Evolutionary conservation across 2,329 filamentous ascomycete species (phyloP).

Genomic region (Cladorrhinum sp.): DNA sequence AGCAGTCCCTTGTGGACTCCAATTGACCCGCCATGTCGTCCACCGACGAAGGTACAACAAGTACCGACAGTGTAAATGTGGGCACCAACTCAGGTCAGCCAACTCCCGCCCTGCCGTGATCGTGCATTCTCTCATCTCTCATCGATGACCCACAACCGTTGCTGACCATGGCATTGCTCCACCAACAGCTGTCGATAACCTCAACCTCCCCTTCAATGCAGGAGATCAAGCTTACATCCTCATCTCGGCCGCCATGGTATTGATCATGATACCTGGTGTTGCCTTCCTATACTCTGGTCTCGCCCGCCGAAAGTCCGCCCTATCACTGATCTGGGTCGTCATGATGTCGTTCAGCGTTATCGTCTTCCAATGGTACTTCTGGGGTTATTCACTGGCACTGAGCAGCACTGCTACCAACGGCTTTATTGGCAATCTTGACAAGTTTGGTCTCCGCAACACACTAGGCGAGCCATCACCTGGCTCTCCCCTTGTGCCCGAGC

Average conservation of each 20-base stretch:
- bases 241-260: constrained; percentile 83
- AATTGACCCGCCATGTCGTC: constrained; percentile 18
- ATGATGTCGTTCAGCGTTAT: constrained; percentile 91
- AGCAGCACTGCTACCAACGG: constrained; percentile 76
- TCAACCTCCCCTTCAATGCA: constrained; percentile 92
- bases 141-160: neutral
- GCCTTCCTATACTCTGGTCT: constrained; percentile 97
- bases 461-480: constrained; percentile 82
- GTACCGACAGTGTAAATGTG: constrained; percentile 9
- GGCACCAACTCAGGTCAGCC: constrained; percentile 16
- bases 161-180: constrained; percentile 3
- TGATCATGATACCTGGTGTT: constrained; percentile 95
- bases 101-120: neutral
- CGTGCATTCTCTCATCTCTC: neutral
- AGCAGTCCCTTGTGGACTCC: constrained; percentile 8
- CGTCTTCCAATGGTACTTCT: constrained; percentile 99
- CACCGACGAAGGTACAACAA: constrained; percentile 10
- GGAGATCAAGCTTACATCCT: constrained; percentile 96
- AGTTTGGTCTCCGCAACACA: constrained; percentile 85
- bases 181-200: constrained; percentile 68
- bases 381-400: constrained; percentile 96
- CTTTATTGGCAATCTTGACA: constrained; percentile 85
- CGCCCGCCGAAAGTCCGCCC: constrained; percentile 93
- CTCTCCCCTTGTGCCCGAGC: constrained; percentile 80
- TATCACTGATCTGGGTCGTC: constrained; percentile 95